Conservation (phyloP, 2,329 filamentous ascomycete genomes). For the Phyllosticta paracitricarpa region DNA sequence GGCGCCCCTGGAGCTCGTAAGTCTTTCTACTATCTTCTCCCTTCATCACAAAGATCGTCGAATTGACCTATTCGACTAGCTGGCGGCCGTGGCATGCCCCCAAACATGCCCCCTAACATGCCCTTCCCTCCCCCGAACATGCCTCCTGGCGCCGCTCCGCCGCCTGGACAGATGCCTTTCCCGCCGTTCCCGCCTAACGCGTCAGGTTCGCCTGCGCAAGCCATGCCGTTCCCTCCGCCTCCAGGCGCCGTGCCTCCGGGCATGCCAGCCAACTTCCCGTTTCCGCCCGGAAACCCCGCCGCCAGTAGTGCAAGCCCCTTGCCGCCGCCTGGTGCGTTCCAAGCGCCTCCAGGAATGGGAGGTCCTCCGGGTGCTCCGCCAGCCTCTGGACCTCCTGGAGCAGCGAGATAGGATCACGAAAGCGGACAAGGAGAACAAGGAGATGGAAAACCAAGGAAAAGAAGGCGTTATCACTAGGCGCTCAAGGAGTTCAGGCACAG, state of each 20-base stretch:
- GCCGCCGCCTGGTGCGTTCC: conserved; percentile 6
- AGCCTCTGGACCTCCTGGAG: background rate
- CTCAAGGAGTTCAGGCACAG: background rate
- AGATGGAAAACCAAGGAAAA: background rate
- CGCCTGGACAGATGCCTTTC: conserved; percentile 17
- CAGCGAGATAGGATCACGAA: background rate
- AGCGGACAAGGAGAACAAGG: background rate
- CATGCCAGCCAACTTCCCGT: conserved; percentile 19
- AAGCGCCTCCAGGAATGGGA: conserved; percentile 4
- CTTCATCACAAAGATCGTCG: background rate
- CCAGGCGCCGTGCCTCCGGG: conserved; percentile 13
- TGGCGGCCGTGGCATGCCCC: conserved; percentile 21
- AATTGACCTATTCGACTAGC: conserved; percentile 4
- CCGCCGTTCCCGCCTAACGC: conserved; percentile 16
- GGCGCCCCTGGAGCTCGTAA: conserved; percentile 30
- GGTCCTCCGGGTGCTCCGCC: conserved; percentile 3
- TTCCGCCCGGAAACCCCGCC: conserved; percentile 1
- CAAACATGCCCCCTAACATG: conserved; percentile 14
- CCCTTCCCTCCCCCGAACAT: conserved; percentile 18
- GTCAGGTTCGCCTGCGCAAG: conserved; percentile 24
- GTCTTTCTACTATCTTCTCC: conserved; percentile 11
- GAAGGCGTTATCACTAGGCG: background rate
- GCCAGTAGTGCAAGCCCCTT: background rate
- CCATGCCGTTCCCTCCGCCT: conserved; percentile 33
- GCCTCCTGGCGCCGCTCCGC: conserved; percentile 7